Evolutionary conservation across 306 rosid species (phyloP), one percentile per base, ranked within the genome.

Genomic region (Abrus precatorius): DNA sequence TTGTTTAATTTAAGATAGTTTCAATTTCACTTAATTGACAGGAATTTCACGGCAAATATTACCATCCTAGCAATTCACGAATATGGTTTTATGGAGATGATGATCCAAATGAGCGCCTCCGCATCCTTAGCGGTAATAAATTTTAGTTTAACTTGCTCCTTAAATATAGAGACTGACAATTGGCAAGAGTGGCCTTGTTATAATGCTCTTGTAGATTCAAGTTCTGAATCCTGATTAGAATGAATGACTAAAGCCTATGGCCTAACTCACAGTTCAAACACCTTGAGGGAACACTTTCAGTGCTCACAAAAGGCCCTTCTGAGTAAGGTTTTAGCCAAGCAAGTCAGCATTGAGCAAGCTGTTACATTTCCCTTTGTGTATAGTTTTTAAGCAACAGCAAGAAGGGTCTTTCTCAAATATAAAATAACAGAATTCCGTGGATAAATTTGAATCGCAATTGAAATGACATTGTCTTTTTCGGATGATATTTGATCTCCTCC

Each of bases 61-160:
- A 95, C 74, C 99, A 95, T 81, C 99, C 99, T 27, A 90, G 93
- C 85, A 95, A 95, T 86, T 89, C 99, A 11, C 86, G 98, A 47
- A 93, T 95, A 77, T 95, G 98, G 98, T 95, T 95, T 85, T 95
- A 95, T 84, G 99, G 99, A 88, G 96, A 95, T 83, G 99, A 95
- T 84, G 92, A 93, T 92, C 94, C 98, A 69, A 87, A 53, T 73
- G 97, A 93, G 85, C 98, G 99, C 57, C 89, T 95, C 45, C 96
- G 92, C 56, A 86, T 95, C 68, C 84, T 93, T 49, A 91, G 90
- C 72, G 97, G 99, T 95, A 92, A 68, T 72, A 38, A 52, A 32
- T 75, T 45, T 75, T 69, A 49, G 13, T 33, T 67, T 20, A 53
- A 80, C 36, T 71, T 48, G 41, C 67, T 80, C 63, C 64, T 80